Base-by-base conservation (phyloP, 805 yeast genomes). In the Wickerhamomyces hampshirensis region DNA sequence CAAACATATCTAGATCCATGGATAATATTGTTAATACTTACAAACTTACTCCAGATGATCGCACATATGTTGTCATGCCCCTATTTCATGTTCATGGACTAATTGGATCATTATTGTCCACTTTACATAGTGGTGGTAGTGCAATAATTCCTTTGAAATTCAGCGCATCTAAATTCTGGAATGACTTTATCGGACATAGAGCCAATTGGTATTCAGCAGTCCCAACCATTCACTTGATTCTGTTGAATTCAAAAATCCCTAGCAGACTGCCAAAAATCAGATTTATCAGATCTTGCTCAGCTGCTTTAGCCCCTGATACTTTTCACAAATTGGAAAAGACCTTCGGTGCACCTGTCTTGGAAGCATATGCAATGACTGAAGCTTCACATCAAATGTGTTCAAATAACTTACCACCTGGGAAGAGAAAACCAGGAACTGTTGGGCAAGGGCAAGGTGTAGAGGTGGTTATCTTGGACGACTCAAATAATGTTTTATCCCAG, bases 341-440 rank as follows among this genome's bases (percentile, higher is more conserved):
- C 21, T 75, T 81, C 55, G 60, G 70, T 7, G 81, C 84, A 0
- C 87, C 87, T 1, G 87, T 81, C 0, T 53, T 80, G 12, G 89
- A 81, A 55, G 88, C 88, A 0, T 81, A 81, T 51, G 88, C 87
- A 5, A 80, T 81, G 86, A 81, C 88, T 2, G 89, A 81, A 53
- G 85, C 85, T 1, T 69, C 84, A n/a, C 88, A 81, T 56, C 87
- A 81, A 56, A 82, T 81, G 80, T 76, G 84, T 9, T 79, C 87
- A 3, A 81, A 81, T 57, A 69, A 73, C 45, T 58, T 80, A 28
- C 79, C 82, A 9, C 79, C 81, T 12, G 81, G 79, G 11, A 56
- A 68, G 42, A 67, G 85, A 44, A 75, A 72, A 58, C 75, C 86
- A 8, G 86, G 87, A 12, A 77, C 87, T 5, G 87, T 81, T 16